Percentiles rank a stretch among this genome's conserved stretches.
Conservation (phyloP, 2,329 filamentous ascomycete genomes). For the Ceratocystis colombiana region DNA sequence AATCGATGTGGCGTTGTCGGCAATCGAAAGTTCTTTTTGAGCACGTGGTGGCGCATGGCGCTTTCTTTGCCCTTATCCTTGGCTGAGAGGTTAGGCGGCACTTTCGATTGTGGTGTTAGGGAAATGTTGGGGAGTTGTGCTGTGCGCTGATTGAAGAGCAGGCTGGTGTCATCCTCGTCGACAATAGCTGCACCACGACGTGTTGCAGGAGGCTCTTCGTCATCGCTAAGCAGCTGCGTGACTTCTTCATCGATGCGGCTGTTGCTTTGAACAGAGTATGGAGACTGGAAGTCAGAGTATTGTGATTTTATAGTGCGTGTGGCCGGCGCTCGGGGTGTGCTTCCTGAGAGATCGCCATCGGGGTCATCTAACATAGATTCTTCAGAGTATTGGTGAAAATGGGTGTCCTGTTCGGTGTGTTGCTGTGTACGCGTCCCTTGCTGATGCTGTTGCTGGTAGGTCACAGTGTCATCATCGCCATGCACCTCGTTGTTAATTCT, state of each 20-base stretch:
- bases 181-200: conserved; percentile 27
- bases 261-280: conserved; percentile 65
- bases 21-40: conserved; percentile 90
- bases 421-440: conserved; percentile 22
- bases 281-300: conserved; percentile 56
- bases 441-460: conserved; percentile 30
- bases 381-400: conserved; percentile 33
- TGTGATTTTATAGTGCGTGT: conserved; percentile 43
- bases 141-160: conserved; percentile 44
- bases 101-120: conserved; percentile 52
- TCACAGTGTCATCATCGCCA: conserved; percentile 36
- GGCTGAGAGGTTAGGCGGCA: conserved; percentile 36
- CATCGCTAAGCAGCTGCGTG: conserved; percentile 32
- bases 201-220: conserved; percentile 32
- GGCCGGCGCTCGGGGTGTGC: conserved; percentile 51
- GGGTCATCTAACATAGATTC: conserved; percentile 60
- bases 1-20: conserved; percentile 71
- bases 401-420: conserved; percentile 6
- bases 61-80: conserved; percentile 45
- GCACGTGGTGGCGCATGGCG: conserved; percentile 76
- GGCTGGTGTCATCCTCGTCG: conserved; percentile 39
- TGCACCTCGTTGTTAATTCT: conserved; percentile 38
- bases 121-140: conserved; percentile 44
- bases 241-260: conserved; percentile 41
- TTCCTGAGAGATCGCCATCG: conserved; percentile 45